Evolutionary conservation across 2,329 filamentous ascomycete species (phyloP).

Genomic region (Alternaria incomplexa): DNA sequence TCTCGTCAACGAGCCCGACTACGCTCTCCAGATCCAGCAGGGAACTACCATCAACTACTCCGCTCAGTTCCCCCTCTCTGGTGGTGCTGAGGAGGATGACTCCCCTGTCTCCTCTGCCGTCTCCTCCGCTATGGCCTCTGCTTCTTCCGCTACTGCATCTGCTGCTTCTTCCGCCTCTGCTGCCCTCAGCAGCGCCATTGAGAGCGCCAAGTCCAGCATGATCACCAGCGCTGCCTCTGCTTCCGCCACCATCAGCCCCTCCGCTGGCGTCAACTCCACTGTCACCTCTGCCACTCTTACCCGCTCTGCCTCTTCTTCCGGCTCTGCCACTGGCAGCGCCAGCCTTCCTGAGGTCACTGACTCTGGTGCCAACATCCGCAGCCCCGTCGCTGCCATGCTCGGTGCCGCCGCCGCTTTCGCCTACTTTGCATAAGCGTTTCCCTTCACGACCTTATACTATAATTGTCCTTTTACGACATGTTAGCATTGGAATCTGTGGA

Average conservation of each 20-base stretch:
- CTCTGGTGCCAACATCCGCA: constrained; percentile 38
- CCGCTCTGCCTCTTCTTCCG: constrained; percentile 18
- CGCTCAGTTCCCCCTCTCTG: constrained; percentile 54
- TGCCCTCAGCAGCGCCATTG: constrained; percentile 19
- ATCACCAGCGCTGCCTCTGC: constrained; percentile 38
- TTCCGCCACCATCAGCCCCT: constrained; percentile 27
- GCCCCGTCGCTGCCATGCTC: constrained; percentile 49
- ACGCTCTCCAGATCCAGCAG: constrained; percentile 66
- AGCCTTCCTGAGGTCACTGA: constrained; percentile 21
- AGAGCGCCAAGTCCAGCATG: constrained; percentile 1
- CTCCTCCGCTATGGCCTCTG: constrained; percentile 22
- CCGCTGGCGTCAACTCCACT: constrained; percentile 36
- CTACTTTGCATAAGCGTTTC: constrained; percentile 46
- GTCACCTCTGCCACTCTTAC: constrained; percentile 33
- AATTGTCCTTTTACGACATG: constrained; percentile 20
- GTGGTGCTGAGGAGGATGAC: constrained; percentile 28
- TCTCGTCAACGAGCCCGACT: constrained; percentile 56
- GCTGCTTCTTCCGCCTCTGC: constrained; percentile 10
- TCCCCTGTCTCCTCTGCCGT: constrained; percentile 24
- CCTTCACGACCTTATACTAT: constrained; percentile 1
- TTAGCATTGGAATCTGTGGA: constrained; percentile 25
- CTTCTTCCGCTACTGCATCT: constrained; percentile 19
- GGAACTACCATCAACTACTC: constrained; percentile 62
- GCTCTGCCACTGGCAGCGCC: constrained; percentile 21
- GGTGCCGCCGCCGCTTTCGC: constrained; percentile 51